Conservation (phyloP, 2,329 filamentous ascomycete genomes). For the Thielaviopsis punctulata region DNA sequence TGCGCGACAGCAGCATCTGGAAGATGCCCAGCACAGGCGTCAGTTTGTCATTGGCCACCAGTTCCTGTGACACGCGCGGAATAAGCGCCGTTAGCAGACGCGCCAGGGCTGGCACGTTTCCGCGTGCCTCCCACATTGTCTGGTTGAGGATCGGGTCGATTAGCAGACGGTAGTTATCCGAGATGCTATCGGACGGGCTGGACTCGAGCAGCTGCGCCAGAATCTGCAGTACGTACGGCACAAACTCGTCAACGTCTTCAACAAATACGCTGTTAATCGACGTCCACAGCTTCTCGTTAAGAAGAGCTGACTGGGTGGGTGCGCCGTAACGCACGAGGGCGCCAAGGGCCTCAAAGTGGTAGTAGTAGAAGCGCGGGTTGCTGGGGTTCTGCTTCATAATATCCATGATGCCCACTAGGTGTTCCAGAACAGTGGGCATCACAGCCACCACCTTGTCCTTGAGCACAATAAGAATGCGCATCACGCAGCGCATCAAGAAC, state of each 20-base stretch:
- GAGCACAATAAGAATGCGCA: constrained; percentile 91
- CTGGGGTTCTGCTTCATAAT: constrained; percentile 90
- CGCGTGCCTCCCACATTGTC: constrained; percentile 76
- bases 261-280: constrained; percentile 68
- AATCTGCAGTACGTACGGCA: constrained; percentile 91
- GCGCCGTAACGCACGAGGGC: constrained; percentile 62
- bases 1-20: constrained; percentile 68
- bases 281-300: constrained; percentile 67
- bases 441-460: constrained; percentile 62
- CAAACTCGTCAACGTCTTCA: constrained; percentile 81
- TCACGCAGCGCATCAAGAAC: constrained; percentile 95
- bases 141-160: constrained; percentile 64
- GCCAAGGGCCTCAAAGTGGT: constrained; percentile 87
- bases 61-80: constrained; percentile 53
- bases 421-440: constrained; percentile 60
- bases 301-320: constrained; percentile 45
- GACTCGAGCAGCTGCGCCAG: constrained; percentile 80
- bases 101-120: constrained; percentile 82
- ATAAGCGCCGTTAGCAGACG: constrained; percentile 74
- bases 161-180: constrained; percentile 63
- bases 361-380: constrained; percentile 97
- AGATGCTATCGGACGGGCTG: constrained; percentile 61
- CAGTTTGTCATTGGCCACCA: constrained; percentile 63
- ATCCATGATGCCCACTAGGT: constrained; percentile 76
- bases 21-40: constrained; percentile 89